These are phyloP conservation scores for Hysterium pulicare DNA, from an alignment of 2,329 filamentous ascomycete genomes.

Conservation along the genomic window DNA sequence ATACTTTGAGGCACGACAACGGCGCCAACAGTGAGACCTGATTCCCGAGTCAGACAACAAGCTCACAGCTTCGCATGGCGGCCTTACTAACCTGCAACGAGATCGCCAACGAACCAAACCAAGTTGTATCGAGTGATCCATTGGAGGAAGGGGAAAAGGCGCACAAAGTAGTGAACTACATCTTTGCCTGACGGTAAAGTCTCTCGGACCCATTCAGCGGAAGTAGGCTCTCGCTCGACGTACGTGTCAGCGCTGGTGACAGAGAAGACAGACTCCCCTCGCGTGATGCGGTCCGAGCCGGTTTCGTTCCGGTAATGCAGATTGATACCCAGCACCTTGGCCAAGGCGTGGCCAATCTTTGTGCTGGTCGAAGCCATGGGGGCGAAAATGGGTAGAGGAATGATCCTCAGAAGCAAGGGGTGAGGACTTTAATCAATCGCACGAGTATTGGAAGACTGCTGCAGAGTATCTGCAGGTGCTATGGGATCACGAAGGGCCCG, in stretches of 20 bases:
- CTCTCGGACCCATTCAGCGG: slow-evolving; percentile 65
- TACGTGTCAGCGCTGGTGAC: slow-evolving; percentile 68
- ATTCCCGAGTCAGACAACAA: background rate
- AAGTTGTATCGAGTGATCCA: slow-evolving; percentile 89
- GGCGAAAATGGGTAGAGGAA: background rate
- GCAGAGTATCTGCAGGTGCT: background rate
- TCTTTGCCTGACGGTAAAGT: slow-evolving; percentile 59
- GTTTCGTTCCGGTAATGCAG: slow-evolving; percentile 63
- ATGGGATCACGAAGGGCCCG: background rate
- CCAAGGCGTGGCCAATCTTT: slow-evolving; percentile 65
- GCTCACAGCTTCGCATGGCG: background rate
- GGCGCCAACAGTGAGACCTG: slow-evolving; percentile 67
- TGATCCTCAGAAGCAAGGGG: background rate
- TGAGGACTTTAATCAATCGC: background rate
- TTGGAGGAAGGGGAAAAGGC: slow-evolving; percentile 80
- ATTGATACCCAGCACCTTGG: slow-evolving; percentile 80
- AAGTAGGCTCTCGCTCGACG: slow-evolving; percentile 75
- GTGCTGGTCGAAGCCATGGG: slow-evolving; percentile 25
- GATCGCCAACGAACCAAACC: slow-evolving; percentile 83
- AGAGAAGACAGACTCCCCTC: slow-evolving; percentile 74
- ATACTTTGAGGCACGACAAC: slow-evolving; percentile 92
- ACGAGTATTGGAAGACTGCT: background rate
- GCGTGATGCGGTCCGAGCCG: slow-evolving; percentile 53
- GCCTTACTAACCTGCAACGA: slow-evolving; percentile 71
- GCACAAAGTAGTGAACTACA: slow-evolving; percentile 59